phyloP scores from a whole-genome alignment of 352 stramenopile species.

The Globisporangium middletonii region DNA sequence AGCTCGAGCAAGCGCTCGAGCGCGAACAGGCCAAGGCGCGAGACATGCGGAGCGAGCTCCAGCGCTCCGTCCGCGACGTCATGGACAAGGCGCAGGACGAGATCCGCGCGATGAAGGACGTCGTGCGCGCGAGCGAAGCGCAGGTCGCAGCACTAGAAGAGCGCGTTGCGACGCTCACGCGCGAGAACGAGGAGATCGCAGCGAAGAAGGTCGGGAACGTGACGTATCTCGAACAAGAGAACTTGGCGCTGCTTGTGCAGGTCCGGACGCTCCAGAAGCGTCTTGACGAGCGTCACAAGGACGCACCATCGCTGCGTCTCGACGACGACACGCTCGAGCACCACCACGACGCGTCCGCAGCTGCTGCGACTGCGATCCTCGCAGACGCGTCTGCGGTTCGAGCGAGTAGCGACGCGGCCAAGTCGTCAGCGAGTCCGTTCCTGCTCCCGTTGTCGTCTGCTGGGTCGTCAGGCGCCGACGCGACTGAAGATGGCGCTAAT shows the following conservation, averaged over 20 bases:
- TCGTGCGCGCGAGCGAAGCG: constrained; percentile 43
- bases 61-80: constrained; percentile 19
- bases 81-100: constrained; percentile 51
- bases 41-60: constrained; percentile 26
- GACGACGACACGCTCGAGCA: constrained; percentile 19
- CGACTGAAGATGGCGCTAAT: constrained; percentile 11
- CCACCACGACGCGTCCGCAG: constrained; percentile 22
- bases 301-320: neutral
- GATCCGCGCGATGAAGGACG: constrained; percentile 37
- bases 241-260: constrained; percentile 56
- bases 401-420: neutral
- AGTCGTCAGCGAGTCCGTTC: constrained; percentile 16
- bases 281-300: constrained; percentile 16
- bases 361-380: constrained; percentile 15
- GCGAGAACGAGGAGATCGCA: constrained; percentile 21
- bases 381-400: neutral
- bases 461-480: constrained; percentile 11
- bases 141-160: constrained; percentile 34
- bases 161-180: constrained; percentile 21
- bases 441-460: constrained; percentile 29
- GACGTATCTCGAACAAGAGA: constrained; percentile 63
- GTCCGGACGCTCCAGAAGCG: constrained; percentile 51
- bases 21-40: constrained; percentile 5
- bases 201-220: constrained; percentile 33
- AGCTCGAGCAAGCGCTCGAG: constrained; percentile 19